Evolutionary conservation across 176 grass and related monocot species (phyloP).

Genomic region (Eleusine indica): DNA sequence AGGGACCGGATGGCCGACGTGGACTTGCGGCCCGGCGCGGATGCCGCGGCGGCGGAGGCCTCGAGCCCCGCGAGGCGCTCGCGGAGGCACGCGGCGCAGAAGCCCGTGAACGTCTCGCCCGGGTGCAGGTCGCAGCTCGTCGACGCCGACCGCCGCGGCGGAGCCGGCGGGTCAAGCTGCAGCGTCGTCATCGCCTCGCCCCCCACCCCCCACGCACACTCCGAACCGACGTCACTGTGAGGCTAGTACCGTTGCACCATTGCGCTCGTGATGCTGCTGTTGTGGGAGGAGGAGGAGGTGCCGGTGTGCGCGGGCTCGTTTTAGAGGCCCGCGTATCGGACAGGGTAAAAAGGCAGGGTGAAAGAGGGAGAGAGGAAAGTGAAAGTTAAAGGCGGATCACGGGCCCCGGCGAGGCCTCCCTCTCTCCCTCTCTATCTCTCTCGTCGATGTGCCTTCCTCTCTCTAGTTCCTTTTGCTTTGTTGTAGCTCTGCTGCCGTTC

Average conservation of each 20-base stretch:
- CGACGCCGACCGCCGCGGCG: slow-evolving; percentile 51
- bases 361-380: slow-evolving; percentile 40
- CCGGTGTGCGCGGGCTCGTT: slow-evolving; percentile 36
- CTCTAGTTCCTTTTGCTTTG: slow-evolving; percentile 58
- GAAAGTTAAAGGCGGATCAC: slow-evolving; percentile 65
- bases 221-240: slow-evolving; percentile 27
- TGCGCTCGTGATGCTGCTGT: slow-evolving; percentile 15
- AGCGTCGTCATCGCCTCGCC: slow-evolving; percentile 36
- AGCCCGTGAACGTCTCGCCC: slow-evolving; percentile 76
- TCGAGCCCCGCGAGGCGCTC: slow-evolving; percentile 90
- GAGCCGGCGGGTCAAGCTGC: slow-evolving; percentile 58
- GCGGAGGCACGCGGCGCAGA: slow-evolving; percentile 90
- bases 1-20: slow-evolving; percentile 84
- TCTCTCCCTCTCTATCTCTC: not conserved
- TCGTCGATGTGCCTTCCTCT: not conserved
- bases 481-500: slow-evolving; percentile 40
- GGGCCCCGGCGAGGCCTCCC: slow-evolving; percentile 44
- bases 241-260: slow-evolving; percentile 34
- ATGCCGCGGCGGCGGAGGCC: slow-evolving; percentile 52
- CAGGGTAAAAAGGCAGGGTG: slow-evolving; percentile 27
- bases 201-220: slow-evolving; percentile 10
- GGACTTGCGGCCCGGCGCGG: slow-evolving; percentile 68
- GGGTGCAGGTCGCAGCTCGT: slow-evolving; percentile 91
- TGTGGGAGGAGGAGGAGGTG: slow-evolving; percentile 10
- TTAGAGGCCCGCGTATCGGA: slow-evolving; percentile 46